phyloP scores from a whole-genome alignment of 345 rosid genomes.

The thale cress (Arabidopsis thaliana) region TAIR10.1 NC_003074.8:8017001-8017500 shows the following conservation, averaged over 20 bases:
- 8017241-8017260: background rate
- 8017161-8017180: background rate
- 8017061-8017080: constrained; percentile 48
- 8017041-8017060: constrained; percentile 48
- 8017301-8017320: constrained; percentile 10
- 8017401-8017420: constrained; percentile 30
- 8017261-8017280: background rate
- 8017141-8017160: background rate
- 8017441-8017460: constrained; percentile 20
- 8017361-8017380: background rate
- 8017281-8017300: background rate
- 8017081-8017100: constrained; percentile 51
- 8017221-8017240: constrained; percentile 1
- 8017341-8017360: constrained; percentile 14
- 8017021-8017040: constrained; percentile 68
- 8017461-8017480: constrained; percentile 25
- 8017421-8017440: constrained; percentile 14
- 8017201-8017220: background rate
- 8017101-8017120: constrained; percentile 50
- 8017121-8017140: constrained; percentile 10
- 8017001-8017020: constrained; percentile 61
- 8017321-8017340: constrained; percentile 9
- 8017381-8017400: constrained; percentile 34
- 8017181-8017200: background rate
- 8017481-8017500: constrained; percentile 20